phyloP scores from a whole-genome alignment of 768 basidiomycete genomes.

The Scleroderma citrinum region DNA sequence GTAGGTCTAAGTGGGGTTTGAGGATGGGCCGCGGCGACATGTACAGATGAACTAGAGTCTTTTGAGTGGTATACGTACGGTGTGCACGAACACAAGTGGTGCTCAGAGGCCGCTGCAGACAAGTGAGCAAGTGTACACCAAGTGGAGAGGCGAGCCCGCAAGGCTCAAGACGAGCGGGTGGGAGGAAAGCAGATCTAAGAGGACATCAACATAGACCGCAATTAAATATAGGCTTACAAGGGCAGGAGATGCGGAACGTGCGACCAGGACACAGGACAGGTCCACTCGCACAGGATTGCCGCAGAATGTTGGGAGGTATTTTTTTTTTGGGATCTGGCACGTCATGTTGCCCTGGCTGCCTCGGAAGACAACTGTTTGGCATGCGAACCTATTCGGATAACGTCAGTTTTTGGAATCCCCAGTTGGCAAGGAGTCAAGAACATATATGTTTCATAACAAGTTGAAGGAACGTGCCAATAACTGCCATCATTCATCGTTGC shows the following conservation, averaged over 20 bases:
- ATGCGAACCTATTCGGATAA: background rate
- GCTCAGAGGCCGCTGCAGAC: background rate
- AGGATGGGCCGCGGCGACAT: conserved; percentile 29
- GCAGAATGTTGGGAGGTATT: background rate
- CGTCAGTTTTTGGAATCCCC: background rate
- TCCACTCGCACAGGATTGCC: background rate
- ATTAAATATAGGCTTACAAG: background rate
- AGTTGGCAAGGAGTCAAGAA: background rate
- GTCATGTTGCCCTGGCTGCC: background rate
- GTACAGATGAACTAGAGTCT: background rate
- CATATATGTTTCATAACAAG: too few species aligned
- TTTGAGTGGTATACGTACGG: background rate
- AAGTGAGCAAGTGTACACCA: background rate
- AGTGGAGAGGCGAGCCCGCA: background rate
- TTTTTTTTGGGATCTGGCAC: conserved; percentile 4
- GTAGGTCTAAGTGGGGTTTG: conserved; percentile 18
- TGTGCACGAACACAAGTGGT: background rate
- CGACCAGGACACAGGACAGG: conserved; percentile 3
- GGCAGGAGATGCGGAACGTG: conserved; percentile 16
- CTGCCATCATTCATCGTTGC: background rate
- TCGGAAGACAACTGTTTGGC: background rate
- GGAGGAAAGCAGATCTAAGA: background rate
- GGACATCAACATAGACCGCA: too few species aligned
- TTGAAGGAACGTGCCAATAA: background rate
- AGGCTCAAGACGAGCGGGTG: background rate